Base-by-base conservation (phyloP, 441 rosid genomes). In the Pelargonium cotyledonis region DNA sequence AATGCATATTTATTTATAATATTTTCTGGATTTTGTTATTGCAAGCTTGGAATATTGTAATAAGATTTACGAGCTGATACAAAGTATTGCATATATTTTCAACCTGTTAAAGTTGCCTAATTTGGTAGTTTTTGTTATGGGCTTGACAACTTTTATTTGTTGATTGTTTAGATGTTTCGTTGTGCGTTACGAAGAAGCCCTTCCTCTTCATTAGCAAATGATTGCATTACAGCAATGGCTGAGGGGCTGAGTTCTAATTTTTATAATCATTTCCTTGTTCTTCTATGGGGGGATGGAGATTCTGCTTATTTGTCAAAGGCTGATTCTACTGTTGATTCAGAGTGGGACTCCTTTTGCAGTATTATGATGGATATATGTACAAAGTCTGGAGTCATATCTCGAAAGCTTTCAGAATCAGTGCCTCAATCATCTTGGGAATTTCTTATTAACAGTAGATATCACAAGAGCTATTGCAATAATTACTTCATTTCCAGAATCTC, bases 221-320 rank as follows among this genome's bases (percentile, higher is more conserved):
- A 92, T 82, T 92, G 96, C 80, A 80, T 95, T 79, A 80, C 89
- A 66, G 89, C 96, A 72, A 80, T 95, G 89, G 88, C 98, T 77
- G 97, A 89, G 80, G 98, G 98, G 75, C 86, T 95, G 65, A 79
- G 68, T 76, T 79, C 90, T 43, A 82, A 79, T 73, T 81, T 84
- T 77, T 95, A 88, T 78, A 86, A 83, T 72, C 83, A 84, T 78
- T 95, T 92, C 80, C 90, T 92, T 66, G 77, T 72, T 75, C 89
- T 87, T 88, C 87, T 95, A 16, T 95, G 98, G 98, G 95, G 91
- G 68, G 89, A 84, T 80, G 77, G 76, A 73, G 77, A 75, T 66
- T 74, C 83, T 65, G 76, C 81, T 72, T 80, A 78, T 75, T 76
- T 83, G 66, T 73, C 83, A 68, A 83, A 81, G 86, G 80, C 77